Evolutionary conservation across 805 yeast species (phyloP).

Genomic region (Yamadazyma ubonensis): DNA sequence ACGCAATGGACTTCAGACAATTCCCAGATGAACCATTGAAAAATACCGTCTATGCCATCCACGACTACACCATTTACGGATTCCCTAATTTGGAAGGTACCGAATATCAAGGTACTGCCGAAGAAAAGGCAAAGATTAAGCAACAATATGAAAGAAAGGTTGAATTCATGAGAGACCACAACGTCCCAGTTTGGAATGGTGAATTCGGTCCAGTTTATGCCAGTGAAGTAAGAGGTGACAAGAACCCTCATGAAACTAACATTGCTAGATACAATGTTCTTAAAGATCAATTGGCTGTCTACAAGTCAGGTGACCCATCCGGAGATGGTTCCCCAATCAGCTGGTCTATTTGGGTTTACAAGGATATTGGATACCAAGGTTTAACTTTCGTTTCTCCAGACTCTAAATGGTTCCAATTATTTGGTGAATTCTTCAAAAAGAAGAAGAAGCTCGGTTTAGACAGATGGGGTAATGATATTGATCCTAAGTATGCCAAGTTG

Average conservation of each 20-base stretch:
- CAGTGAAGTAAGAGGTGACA: constrained; percentile 42
- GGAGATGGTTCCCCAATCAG: constrained; percentile 45
- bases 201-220: constrained; percentile 54
- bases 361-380: constrained; percentile 54
- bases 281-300: constrained; percentile 46
- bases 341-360: constrained; percentile 56
- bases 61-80: constrained; percentile 46
- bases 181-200: constrained; percentile 55
- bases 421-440: constrained; percentile 43
- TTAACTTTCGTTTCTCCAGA: constrained; percentile 46
- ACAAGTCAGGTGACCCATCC: constrained; percentile 47
- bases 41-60: constrained; percentile 50
- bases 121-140: constrained; percentile 34
- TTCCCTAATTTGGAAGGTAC: constrained; percentile 40
- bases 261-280: constrained; percentile 40
- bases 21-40: constrained; percentile 44
- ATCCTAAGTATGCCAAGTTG: constrained; percentile 35
- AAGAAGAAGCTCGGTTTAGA: constrained; percentile 48
- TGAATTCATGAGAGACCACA: constrained; percentile 37
- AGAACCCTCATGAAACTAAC: constrained; percentile 37
- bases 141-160: constrained; percentile 44
- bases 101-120: constrained; percentile 34
- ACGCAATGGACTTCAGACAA: constrained; percentile 49
- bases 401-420: constrained; percentile 42
- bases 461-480: constrained; percentile 50